Evolutionary conservation across 2,329 filamentous ascomycete species (phyloP), one percentile per base, ranked within the genome.

Genomic region (Leptographium wingfieldii): DNA sequence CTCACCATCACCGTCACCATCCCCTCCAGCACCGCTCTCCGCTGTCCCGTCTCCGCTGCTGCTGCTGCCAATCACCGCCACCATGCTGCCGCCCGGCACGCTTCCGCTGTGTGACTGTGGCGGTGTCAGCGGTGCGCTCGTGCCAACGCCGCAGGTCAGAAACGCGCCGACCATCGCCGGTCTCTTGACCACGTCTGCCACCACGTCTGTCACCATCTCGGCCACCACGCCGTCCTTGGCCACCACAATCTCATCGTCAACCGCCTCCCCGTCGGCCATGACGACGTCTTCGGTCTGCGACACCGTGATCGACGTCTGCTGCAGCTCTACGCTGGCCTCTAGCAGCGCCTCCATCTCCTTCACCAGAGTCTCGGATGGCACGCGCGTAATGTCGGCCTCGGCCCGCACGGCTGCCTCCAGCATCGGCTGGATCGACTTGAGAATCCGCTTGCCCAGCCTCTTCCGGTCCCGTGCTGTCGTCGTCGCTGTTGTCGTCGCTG

Each of bases 391-490:
- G 62, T 94, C 88, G n/a, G 88, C 85, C 71, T 97, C 92, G 59
- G 89, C 88, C 58, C 80, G 81, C 55, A 91, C 74, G 0, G 90
- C 90, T 59, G 82, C 80, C 70, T 96, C 88, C 3, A 96, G 76
- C 53, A 84, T 80, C 16, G 88, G 84, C 69, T 95, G 89, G 38
- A 95, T 80, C 1, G 85, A 83, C 70, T 90, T 95, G 65, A 95
- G 80, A 63, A 96, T 95, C 31, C 91, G 84, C 72, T 95, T 96
- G 29, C 88, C 90, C n/a, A 95, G 76, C 66, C 87, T 88, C 67
- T 89, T 88, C 63, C 88, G 84, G 66, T 95, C 88, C 61, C 89
- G 88, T 62, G 90, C 83, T 16, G 16, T n/a, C 54, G 12, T 35
- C 56, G 3, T 56, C 9, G 49, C 2, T 11, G 51, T 14, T 4